These are phyloP conservation scores for Apiospora saccharicola DNA, from an alignment of 2,329 filamentous ascomycete genomes.

Conservation along the genomic window DNA sequence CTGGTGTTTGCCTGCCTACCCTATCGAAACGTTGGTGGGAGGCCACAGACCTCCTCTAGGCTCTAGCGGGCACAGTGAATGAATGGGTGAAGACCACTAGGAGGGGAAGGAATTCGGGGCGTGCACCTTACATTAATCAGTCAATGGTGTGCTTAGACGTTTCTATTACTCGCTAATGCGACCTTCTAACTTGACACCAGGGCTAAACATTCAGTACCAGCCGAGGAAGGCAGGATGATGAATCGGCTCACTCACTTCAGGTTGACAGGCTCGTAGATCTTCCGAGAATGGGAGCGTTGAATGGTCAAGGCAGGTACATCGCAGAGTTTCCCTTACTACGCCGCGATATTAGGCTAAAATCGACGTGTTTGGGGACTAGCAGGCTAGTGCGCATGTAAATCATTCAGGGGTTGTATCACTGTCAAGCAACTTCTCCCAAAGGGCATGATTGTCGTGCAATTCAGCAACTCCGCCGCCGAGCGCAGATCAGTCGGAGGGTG, in stretches of 20 bases:
- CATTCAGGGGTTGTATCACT: neutral
- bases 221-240: neutral
- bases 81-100: neutral
- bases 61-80: neutral
- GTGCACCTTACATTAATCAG: neutral
- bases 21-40: neutral
- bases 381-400: neutral
- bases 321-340: neutral
- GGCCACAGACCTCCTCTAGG: neutral
- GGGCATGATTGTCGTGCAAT: neutral
- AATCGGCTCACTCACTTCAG: neutral
- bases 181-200: neutral
- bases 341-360: constrained; percentile 1
- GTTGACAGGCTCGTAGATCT: neutral
- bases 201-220: neutral
- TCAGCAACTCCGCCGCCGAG: constrained; percentile 10
- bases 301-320: neutral
- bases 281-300: neutral
- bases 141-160: neutral
- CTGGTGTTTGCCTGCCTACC: neutral
- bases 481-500: neutral
- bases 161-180: constrained; percentile 1
- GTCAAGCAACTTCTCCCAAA: neutral
- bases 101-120: neutral
- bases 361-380: neutral